Evolutionary conservation across 2,329 filamentous ascomycete species (phyloP).

Genomic region (Aureobasidium vineae): DNA sequence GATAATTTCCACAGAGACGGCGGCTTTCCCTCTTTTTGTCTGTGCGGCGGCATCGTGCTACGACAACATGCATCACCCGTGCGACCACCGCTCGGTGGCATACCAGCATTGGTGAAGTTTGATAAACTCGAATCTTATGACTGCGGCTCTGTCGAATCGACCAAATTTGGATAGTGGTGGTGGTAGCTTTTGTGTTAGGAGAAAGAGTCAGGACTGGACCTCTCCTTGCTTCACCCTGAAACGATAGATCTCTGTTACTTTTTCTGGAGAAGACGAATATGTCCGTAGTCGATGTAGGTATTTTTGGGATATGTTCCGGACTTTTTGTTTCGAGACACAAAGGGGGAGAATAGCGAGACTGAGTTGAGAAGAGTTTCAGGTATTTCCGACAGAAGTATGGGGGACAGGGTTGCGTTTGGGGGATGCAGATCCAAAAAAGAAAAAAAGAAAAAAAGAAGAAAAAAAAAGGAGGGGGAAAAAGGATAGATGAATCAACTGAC

Average conservation of each 20-base stretch:
- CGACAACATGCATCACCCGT: background rate
- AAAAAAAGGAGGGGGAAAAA: too few species aligned
- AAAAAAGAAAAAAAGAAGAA: background rate
- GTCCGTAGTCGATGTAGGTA: background rate
- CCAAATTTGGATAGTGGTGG: background rate
- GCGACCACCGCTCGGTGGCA: background rate
- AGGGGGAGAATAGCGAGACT: background rate
- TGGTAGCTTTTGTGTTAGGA: too few species aligned
- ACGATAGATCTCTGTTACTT: background rate
- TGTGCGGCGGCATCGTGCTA: background rate
- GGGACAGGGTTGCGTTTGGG: background rate
- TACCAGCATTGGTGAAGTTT: background rate
- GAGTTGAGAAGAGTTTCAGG: background rate
- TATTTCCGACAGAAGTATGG: background rate
- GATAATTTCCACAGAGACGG: conserved; percentile 24
- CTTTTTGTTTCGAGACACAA: background rate
- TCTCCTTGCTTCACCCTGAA: background rate
- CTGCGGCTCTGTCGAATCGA: background rate
- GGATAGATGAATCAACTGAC: background rate
- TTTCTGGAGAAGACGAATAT: background rate
- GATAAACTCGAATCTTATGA: background rate
- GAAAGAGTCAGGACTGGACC: background rate
- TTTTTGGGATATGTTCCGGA: background rate
- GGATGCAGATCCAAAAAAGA: background rate
- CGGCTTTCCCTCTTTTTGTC: background rate